These are phyloP conservation scores for Vitis rupestris DNA, from an alignment of 164 flowering plant genomes.

Conservation along the genomic window DNA sequence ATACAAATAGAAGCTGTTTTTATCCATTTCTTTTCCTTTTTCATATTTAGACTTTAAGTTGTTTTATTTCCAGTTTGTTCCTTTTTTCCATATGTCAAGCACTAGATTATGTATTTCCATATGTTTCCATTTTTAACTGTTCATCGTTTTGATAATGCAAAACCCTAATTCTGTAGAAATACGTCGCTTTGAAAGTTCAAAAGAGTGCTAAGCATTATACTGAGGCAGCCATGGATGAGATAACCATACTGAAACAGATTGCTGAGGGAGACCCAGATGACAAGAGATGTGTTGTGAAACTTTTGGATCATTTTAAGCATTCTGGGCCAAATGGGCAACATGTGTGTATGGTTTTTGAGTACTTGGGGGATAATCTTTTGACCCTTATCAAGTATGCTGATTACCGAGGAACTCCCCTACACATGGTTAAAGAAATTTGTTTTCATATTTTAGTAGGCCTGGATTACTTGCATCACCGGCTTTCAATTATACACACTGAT, in stretches of 20 bases:
- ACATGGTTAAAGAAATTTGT: constrained; percentile 74
- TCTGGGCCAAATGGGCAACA: constrained; percentile 94
- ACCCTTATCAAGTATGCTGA: constrained; percentile 79
- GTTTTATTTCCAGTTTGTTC: no score
- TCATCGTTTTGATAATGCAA: constrained; percentile 5
- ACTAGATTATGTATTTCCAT: no score
- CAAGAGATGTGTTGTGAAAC: constrained; percentile 77
- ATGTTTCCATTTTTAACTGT: not conserved
- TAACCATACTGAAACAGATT: constrained; percentile 66
- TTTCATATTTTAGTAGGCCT: constrained; percentile 69
- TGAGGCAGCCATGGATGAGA: constrained; percentile 40
- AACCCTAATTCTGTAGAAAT: constrained; percentile 29
- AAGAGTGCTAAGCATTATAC: constrained; percentile 42
- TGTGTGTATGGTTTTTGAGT: constrained; percentile 93
- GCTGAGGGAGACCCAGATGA: constrained; percentile 87
- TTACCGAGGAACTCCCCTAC: constrained; percentile 70
- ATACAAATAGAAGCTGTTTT: no score
- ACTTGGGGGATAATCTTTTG: constrained; percentile 84
- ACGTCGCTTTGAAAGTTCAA: constrained; percentile 37
- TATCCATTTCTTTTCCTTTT: no score
- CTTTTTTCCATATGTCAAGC: no score
- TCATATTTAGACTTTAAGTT: no score
- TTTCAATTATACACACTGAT: constrained; percentile 90
- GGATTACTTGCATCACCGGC: constrained; percentile 77
- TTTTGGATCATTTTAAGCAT: constrained; percentile 89